These are phyloP conservation scores for Lavandula angustifolia DNA, from an alignment of 257 asterid genomes.

Conservation along the genomic window DNA sequence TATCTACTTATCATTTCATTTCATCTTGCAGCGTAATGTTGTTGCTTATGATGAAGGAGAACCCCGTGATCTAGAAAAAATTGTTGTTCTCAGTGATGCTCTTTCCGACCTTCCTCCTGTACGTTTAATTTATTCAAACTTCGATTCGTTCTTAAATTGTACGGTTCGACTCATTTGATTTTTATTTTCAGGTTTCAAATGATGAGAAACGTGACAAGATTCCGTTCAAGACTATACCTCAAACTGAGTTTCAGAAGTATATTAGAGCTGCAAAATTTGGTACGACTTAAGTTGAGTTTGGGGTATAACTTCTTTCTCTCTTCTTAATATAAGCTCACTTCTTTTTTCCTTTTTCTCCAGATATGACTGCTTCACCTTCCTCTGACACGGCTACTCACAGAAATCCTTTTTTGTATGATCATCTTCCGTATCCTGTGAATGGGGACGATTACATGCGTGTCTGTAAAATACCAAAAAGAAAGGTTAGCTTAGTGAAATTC, in stretches of 20 bases:
- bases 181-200: constrained; percentile 44
- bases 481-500: constrained; percentile 40
- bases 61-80: constrained; percentile 42
- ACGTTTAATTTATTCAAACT: constrained; percentile 21
- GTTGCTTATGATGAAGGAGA: constrained; percentile 56
- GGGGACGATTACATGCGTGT: constrained; percentile 48
- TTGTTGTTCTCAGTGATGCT: constrained; percentile 44
- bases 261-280: constrained; percentile 52
- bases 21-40: constrained; percentile 48
- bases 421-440: constrained; percentile 42
- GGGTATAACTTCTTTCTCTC: neutral
- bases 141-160: constrained; percentile 20
- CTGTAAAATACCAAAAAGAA: constrained; percentile 44
- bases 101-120: constrained; percentile 60
- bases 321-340: constrained; percentile 21
- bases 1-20: constrained; percentile 28
- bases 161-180: constrained; percentile 24
- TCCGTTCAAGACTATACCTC: constrained; percentile 34
- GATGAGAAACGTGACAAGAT: constrained; percentile 48
- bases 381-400: constrained; percentile 19
- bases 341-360: constrained; percentile 27
- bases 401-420: constrained; percentile 41
- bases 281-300: constrained; percentile 29
- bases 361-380: constrained; percentile 45
- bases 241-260: constrained; percentile 47